Conservation (phyloP, 306 rosid species). For the Acacia crassicarpa region DNA sequence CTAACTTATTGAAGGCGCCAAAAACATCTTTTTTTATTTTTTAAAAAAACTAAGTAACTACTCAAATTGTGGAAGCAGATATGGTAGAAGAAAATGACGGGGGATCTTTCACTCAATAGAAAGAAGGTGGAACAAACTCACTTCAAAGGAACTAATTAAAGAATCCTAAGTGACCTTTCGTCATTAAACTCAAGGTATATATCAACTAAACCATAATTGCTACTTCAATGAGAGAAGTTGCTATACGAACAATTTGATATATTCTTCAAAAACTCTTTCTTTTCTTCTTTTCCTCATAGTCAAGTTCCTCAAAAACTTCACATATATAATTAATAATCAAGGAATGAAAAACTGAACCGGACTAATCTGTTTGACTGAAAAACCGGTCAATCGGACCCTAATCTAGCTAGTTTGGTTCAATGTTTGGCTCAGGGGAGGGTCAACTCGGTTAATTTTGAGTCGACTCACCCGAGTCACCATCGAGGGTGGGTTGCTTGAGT, state of each 20-base stretch:
- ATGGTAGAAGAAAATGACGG: slow-evolving; percentile 10
- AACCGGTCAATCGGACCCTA: no score
- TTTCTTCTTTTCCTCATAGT: background rate
- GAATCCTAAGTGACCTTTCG: slow-evolving; percentile 1
- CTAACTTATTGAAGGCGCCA: background rate
- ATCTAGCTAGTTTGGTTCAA: no score
- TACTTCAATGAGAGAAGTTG: slow-evolving; percentile 22
- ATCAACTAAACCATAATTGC: slow-evolving; percentile 17
- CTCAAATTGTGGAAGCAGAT: background rate
- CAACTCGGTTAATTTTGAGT: no score
- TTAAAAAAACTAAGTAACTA: background rate
- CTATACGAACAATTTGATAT: background rate
- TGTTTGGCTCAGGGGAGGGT: no score
- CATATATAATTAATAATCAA: background rate
- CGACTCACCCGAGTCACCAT: no score
- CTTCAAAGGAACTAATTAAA: background rate
- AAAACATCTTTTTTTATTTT: background rate
- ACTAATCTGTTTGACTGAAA: no score
- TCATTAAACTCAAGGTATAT: background rate
- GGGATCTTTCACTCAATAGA: slow-evolving; percentile 30
- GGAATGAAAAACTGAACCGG: no score
- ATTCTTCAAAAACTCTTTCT: slow-evolving; percentile 8
- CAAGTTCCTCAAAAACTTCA: background rate
- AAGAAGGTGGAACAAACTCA: slow-evolving; percentile 45
- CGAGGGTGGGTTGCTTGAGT: no score